Conservation (phyloP, 2,329 filamentous ascomycete genomes). For the Trichoderma arundinaceum region DNA sequence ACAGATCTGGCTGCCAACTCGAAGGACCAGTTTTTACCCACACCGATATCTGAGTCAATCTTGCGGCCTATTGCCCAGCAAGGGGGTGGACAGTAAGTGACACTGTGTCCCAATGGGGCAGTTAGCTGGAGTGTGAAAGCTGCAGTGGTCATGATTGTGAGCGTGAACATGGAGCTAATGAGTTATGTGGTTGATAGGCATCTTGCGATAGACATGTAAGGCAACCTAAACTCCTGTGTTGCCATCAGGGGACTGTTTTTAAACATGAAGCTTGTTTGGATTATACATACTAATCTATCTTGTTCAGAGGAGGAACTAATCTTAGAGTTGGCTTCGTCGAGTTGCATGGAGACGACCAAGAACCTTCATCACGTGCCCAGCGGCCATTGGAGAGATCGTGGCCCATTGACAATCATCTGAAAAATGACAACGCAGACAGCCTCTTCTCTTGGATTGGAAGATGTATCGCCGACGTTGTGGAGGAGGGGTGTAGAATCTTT, state of each 20-base stretch:
- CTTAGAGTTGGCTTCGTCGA: conserved; percentile 72
- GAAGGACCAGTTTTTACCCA: conserved; percentile 62
- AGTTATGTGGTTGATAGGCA: conserved; percentile 49
- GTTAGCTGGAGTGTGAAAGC: neutral
- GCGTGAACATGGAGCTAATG: conserved; percentile 27
- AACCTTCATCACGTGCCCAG: conserved; percentile 51
- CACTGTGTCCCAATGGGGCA: too few species aligned
- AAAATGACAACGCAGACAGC: conserved; percentile 74
- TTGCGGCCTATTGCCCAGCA: conserved; percentile 53
- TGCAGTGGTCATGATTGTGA: neutral
- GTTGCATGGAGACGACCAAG: conserved; percentile 52
- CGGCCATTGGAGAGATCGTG: conserved; percentile 72
- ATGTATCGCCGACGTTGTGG: conserved; percentile 75
- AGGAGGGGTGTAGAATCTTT: conserved; percentile 56
- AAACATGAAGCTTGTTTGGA: neutral
- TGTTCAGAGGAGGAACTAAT: conserved; percentile 67
- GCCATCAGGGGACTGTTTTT: neutral
- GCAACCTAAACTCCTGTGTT: conserved; percentile 19
- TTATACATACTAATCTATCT: conserved; percentile 25
- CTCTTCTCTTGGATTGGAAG: conserved; percentile 82
- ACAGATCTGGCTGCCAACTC: conserved; percentile 58
- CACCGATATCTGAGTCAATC: conserved; percentile 65
- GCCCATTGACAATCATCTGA: conserved; percentile 75
- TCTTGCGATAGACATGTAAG: conserved; percentile 70
- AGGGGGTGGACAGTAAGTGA: conserved; percentile 56